These are phyloP conservation scores for Paecilomyces dactylethromorphus DNA, from an alignment of 2,329 filamentous ascomycete genomes.

Conservation along the genomic window DNA sequence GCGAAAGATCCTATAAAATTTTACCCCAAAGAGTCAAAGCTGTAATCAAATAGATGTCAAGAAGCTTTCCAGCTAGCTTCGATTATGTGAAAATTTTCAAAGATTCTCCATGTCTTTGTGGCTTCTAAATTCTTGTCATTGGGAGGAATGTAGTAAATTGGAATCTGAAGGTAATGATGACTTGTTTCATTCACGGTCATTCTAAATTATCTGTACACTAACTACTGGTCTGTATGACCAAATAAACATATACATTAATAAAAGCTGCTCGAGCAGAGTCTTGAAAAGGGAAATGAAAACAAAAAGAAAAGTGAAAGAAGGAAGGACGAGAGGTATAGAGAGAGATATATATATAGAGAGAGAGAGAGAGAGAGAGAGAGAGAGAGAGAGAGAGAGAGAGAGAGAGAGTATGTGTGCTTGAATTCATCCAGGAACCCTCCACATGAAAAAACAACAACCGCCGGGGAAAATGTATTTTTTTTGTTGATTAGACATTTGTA, in stretches of 20 bases:
- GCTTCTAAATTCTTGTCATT: too few relatives aligned
- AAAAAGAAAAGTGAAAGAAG: too few relatives aligned
- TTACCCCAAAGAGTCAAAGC: neutral
- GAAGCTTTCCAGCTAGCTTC: too few relatives aligned
- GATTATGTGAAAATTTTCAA: too few relatives aligned
- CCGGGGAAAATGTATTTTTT: neutral
- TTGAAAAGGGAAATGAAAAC: neutral
- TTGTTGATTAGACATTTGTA: neutral
- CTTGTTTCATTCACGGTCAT: neutral
- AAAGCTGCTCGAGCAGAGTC: neutral
- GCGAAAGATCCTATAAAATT: constrained; percentile 37
- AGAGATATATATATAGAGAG: too few relatives aligned
- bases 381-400: too few relatives aligned
- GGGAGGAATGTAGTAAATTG: neutral
- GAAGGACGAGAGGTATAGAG: too few relatives aligned
- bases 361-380: too few relatives aligned
- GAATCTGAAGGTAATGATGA: neutral
- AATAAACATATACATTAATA: neutral
- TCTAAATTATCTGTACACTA: neutral
- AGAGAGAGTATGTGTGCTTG: too few relatives aligned
- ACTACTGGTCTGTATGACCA: neutral
- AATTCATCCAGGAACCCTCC: neutral
- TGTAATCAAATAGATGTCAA: neutral
- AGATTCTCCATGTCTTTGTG: too few relatives aligned
- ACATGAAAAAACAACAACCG: neutral